Conservation (phyloP, 2,329 filamentous ascomycete genomes). For the Salinomyces thailandicus region DNA sequence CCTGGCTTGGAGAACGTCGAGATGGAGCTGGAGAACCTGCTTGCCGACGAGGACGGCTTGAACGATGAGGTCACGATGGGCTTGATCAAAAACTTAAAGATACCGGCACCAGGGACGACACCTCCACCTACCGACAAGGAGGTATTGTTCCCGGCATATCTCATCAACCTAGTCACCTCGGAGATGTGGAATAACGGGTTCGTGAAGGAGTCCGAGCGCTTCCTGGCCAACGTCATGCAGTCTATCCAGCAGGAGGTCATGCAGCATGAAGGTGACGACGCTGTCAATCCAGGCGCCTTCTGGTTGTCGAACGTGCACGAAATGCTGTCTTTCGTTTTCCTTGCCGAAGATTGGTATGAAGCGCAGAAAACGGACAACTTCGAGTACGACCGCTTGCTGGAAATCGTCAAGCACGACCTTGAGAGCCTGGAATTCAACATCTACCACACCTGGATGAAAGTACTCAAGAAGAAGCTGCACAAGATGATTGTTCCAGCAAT, state of each 20-base stretch:
- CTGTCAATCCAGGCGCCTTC: slow-evolving; percentile 93
- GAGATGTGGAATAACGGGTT: slow-evolving; percentile 99
- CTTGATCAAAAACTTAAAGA: slow-evolving; percentile 91
- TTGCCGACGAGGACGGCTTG: slow-evolving; percentile 88
- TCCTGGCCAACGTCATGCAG: slow-evolving; percentile 98
- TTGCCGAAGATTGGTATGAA: slow-evolving; percentile 99
- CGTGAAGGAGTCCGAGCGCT: slow-evolving; percentile 97
- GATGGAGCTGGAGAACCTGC: slow-evolving; percentile 82
- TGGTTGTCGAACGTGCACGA: slow-evolving; percentile 99
- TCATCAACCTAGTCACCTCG: slow-evolving; percentile 97
- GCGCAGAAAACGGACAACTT: slow-evolving; percentile 99
- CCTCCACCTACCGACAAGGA: slow-evolving; percentile 96
- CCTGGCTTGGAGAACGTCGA: slow-evolving; percentile 84
- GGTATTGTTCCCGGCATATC: slow-evolving; percentile 93
- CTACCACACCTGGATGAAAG: slow-evolving; percentile 99
- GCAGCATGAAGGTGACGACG: slow-evolving; percentile 95
- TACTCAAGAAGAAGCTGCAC: slow-evolving; percentile 95
- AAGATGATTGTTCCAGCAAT: slow-evolving; percentile 99
- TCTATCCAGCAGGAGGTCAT: slow-evolving; percentile 99
- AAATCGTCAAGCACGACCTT: slow-evolving; percentile 98
- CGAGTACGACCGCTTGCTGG: slow-evolving; percentile 91
- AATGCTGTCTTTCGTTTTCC: slow-evolving; percentile 98
- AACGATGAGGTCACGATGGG: slow-evolving; percentile 97
- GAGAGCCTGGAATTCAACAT: slow-evolving; percentile 99
- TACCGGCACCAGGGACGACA: slow-evolving; percentile 74